These are phyloP conservation scores for Apophysomyces elegans DNA, from an alignment of 371 early-diverging fungal genomes.

Conservation along the genomic window DNA sequence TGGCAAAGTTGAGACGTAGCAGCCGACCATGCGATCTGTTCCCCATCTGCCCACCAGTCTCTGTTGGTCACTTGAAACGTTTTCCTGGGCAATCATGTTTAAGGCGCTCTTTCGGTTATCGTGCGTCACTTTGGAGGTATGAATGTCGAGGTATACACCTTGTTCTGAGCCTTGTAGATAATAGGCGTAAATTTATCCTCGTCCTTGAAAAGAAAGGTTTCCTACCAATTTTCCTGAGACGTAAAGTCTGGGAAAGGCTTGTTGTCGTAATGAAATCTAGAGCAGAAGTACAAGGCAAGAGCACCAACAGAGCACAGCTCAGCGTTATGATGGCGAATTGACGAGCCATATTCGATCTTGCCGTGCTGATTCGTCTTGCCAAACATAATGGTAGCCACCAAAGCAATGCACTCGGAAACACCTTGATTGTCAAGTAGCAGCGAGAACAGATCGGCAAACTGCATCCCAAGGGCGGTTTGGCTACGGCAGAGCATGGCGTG, in stretches of 20 bases:
- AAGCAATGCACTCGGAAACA: background rate
- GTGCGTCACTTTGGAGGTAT: slow-evolving; percentile 13
- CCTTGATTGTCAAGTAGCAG: slow-evolving; percentile 4
- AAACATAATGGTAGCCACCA: slow-evolving; percentile 8
- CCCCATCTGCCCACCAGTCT: slow-evolving; percentile 17
- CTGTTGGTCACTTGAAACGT: slow-evolving; percentile 12
- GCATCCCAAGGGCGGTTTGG: slow-evolving; percentile 7
- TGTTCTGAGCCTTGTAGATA: too few species aligned
- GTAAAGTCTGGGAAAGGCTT: too few species aligned
- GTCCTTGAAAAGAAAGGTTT: too few species aligned
- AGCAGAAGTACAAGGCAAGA: too few species aligned
- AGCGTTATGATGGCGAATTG: background rate
- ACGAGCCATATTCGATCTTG: slow-evolving; percentile 16
- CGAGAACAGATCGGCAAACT: slow-evolving; percentile 10
- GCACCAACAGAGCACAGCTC: too few species aligned
- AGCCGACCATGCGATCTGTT: slow-evolving; percentile 17
- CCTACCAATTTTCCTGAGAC: too few species aligned
- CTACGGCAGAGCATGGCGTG: slow-evolving; percentile 14
- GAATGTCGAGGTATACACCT: background rate
- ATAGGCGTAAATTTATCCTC: too few species aligned
- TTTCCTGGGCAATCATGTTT: slow-evolving; percentile 17
- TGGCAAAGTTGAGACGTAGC: slow-evolving; percentile 15
- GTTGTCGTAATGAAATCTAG: too few species aligned
- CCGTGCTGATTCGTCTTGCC: slow-evolving; percentile 12
- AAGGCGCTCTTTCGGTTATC: slow-evolving; percentile 13